These are phyloP conservation scores for Stropharia rugosoannulata DNA, from an alignment of 768 basidiomycete species.

Conservation along the genomic window DNA sequence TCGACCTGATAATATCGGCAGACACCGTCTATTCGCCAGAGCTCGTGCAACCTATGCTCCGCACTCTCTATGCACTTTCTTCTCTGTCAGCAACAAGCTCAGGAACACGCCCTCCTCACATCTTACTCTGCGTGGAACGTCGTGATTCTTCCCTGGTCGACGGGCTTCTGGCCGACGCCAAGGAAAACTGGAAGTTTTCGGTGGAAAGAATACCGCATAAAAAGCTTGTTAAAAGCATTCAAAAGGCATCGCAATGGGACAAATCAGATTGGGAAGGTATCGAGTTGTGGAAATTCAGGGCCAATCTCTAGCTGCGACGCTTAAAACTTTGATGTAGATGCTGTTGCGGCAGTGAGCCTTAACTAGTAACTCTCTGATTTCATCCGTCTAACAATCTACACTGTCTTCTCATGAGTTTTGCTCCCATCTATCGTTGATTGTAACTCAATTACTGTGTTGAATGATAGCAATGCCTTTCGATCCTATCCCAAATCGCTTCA, in stretches of 20 bases:
- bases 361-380: too few relatives aligned
- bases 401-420: too few relatives aligned
- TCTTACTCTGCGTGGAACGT: conserved; percentile 72
- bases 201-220: conserved; percentile 56
- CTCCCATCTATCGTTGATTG: too few relatives aligned
- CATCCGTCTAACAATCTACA: too few relatives aligned
- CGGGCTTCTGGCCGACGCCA: conserved; percentile 54
- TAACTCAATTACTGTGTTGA: too few relatives aligned
- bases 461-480: neutral
- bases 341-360: too few relatives aligned
- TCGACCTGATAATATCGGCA: conserved; percentile 78
- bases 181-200: conserved; percentile 52
- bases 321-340: too few relatives aligned
- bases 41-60: conserved; percentile 68
- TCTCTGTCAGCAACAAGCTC: conserved; percentile 30
- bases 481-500: conserved; percentile 3
- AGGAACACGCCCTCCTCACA: conserved; percentile 37
- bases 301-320: conserved; percentile 15
- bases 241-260: conserved; percentile 59
- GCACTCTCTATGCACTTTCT: conserved; percentile 59
- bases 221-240: conserved; percentile 61
- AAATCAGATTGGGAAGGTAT: conserved; percentile 77
- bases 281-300: conserved; percentile 71
- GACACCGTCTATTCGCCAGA: conserved; percentile 75
- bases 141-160: conserved; percentile 72